Conservation (phyloP, 108 stramenopile genomes). For the Cyclotella kingstonii region DNA sequence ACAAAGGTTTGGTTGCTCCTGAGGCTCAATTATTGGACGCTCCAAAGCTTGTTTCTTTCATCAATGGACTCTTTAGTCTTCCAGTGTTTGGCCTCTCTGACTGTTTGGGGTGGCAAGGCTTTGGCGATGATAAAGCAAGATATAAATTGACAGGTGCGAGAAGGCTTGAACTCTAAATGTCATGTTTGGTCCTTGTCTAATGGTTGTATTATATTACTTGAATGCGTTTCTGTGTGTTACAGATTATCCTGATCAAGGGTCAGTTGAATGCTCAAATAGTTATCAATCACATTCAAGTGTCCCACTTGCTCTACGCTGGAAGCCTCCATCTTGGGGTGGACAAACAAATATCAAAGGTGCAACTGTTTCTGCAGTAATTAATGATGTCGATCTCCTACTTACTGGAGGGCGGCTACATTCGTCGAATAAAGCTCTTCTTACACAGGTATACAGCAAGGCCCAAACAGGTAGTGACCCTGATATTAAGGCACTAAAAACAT, state of each 20-base stretch:
- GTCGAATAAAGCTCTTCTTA: conserved; percentile 16
- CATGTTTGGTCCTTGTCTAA: too few species aligned
- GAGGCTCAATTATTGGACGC: conserved; percentile 47
- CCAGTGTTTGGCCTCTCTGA: conserved; percentile 23
- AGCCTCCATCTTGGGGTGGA: conserved; percentile 30
- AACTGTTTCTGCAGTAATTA: conserved; percentile 8
- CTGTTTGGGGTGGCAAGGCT: conserved; percentile 24
- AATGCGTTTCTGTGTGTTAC: not conserved
- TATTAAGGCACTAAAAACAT: conserved; percentile 7
- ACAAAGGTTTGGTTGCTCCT: conserved; percentile 45
- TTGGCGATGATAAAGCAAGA: conserved; percentile 9
- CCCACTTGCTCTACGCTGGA: conserved; percentile 13
- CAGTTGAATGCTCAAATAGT: conserved; percentile 8
- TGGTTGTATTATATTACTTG: too few species aligned
- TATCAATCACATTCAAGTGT: not conserved
- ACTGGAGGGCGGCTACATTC: conserved; percentile 29
- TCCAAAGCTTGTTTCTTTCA: conserved; percentile 14
- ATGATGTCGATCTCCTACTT: conserved; percentile 43
- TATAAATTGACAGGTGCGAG: too few species aligned
- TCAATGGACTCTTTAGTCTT: conserved; percentile 27
- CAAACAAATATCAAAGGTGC: conserved; percentile 11
- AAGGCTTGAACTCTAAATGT: too few species aligned
- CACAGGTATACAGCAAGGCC: conserved; percentile 11
- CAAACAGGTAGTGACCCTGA: conserved; percentile 1
- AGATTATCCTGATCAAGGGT: conserved; percentile 26